Evolutionary conservation across 176 grass and related monocot genomes (phyloP).

Genomic region (Aegilops bicornis): DNA sequence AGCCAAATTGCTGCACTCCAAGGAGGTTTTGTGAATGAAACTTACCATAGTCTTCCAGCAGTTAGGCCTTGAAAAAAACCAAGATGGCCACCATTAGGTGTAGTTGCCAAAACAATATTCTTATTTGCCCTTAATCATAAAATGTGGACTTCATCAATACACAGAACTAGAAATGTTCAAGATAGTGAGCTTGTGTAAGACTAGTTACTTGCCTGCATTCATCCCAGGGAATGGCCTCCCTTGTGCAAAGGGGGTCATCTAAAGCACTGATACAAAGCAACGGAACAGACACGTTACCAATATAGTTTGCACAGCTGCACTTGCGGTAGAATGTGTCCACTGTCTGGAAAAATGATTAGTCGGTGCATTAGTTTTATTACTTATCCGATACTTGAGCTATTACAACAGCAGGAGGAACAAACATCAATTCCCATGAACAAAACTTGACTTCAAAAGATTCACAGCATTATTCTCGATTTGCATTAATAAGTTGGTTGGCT

Average conservation of each 20-base stretch:
- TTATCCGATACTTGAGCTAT: neutral
- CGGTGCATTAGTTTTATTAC: neutral
- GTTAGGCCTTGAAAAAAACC: slow-evolving; percentile 85
- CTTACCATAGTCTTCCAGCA: slow-evolving; percentile 74
- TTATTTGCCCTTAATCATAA: slow-evolving; percentile 69
- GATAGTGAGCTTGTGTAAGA: neutral
- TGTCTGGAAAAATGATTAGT: slow-evolving; percentile 53
- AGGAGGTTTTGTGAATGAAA: slow-evolving; percentile 1
- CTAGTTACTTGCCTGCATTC: slow-evolving; percentile 69
- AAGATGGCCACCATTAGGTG: slow-evolving; percentile 85
- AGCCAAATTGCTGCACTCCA: neutral
- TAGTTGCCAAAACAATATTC: slow-evolving; percentile 92
- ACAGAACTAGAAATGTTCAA: slow-evolving; percentile 9
- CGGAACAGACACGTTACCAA: slow-evolving; percentile 65
- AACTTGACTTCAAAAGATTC: slow-evolving; percentile 8
- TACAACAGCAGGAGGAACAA: neutral
- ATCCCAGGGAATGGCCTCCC: slow-evolving; percentile 95
- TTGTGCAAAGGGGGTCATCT: slow-evolving; percentile 95
- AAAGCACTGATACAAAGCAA: slow-evolving; percentile 92
- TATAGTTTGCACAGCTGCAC: slow-evolving; percentile 82
- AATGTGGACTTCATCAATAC: slow-evolving; percentile 13
- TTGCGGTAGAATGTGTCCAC: slow-evolving; percentile 95
- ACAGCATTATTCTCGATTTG: neutral
- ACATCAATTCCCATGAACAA: neutral
- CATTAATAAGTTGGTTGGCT: neutral